Base-by-base conservation (phyloP, 805 yeast genomes). In the Pichia thaimueangensis region DNA sequence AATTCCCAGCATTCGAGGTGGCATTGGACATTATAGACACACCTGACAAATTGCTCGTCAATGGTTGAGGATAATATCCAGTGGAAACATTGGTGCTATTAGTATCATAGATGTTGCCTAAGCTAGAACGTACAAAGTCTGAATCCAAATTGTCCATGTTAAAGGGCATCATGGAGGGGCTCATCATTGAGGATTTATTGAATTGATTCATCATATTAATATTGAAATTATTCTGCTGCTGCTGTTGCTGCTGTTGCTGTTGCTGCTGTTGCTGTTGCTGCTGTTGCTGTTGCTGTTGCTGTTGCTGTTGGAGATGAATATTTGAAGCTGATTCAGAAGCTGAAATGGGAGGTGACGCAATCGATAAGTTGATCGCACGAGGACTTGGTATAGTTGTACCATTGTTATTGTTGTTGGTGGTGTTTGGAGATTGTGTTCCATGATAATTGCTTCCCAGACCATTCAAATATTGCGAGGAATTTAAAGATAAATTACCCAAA, bases 401-500 rank as follows among this genome's bases (percentile, higher is more conserved):
- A 17, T 29, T 28, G 9, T 12, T 32, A 30, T 17, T 20, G 19
- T 25, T 20, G 16, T 27, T 19, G 28, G 17, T 20, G 9, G 16
- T 20, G 12, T 16, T 25, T 12, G 45, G 37, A 16, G 30, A 33
- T 20, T 33, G 40, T 16, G 25, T 23, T 17, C 41, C 39, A 42
- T 22, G 25, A 22, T 30, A 31, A 43, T 33, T 32, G 9, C 17
- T 30, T 24, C 21, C 11, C 19, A 40, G 19, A 11, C 37, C 33
- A 25, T 33, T 35, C 10, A 38, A 17, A 40, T 44, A 44, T 22
- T 41, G 47, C 9, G 47, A 31, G 7, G 47, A 30, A 17, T 39
- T 48, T 17, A 52, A 42, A 8, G 55, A 44, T 35, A 52, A 43
- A 29, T 43, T 43, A 25, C 45, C 41, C 28, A 52, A 30, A 28